Conservation (phyloP, 768 basidiomycete genomes). For the Mycena amicta region DNA sequence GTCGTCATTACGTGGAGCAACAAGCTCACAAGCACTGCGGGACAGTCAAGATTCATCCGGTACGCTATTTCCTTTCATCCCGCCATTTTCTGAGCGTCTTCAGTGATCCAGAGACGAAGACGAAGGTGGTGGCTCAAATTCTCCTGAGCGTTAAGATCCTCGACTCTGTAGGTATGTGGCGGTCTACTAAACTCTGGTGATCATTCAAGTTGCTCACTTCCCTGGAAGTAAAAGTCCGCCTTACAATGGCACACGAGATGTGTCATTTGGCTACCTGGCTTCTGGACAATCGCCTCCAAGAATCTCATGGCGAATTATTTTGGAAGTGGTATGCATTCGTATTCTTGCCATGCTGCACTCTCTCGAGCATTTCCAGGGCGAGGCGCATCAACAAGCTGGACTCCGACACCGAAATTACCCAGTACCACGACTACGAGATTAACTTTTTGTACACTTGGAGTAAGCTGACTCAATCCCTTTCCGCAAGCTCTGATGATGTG, state of each 20-base stretch:
- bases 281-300: constrained; percentile 68
- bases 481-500: neutral
- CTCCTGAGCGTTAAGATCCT: constrained; percentile 84
- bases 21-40: constrained; percentile 67
- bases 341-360: constrained; percentile 5
- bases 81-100: neutral
- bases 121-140: constrained; percentile 63
- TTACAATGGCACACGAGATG: constrained; percentile 90
- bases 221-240: constrained; percentile 54
- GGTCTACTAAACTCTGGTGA: neutral
- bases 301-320: constrained; percentile 27
- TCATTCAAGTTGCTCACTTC: neutral
- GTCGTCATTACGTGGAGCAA: constrained; percentile 71
- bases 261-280: constrained; percentile 89
- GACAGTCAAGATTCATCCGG: constrained; percentile 68
- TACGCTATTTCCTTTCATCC: constrained; percentile 26
- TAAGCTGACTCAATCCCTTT: neutral
- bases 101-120: constrained; percentile 40
- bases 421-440: neutral
- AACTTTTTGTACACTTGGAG: neutral
- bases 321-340: neutral
- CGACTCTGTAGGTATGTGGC: constrained; percentile 68
- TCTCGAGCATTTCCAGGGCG: neutral
- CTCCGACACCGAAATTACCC: neutral
- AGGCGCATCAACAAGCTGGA: neutral